Base-by-base conservation (phyloP, 2,329 filamentous ascomycete genomes). In the Ophiobolus disseminans region DNA sequence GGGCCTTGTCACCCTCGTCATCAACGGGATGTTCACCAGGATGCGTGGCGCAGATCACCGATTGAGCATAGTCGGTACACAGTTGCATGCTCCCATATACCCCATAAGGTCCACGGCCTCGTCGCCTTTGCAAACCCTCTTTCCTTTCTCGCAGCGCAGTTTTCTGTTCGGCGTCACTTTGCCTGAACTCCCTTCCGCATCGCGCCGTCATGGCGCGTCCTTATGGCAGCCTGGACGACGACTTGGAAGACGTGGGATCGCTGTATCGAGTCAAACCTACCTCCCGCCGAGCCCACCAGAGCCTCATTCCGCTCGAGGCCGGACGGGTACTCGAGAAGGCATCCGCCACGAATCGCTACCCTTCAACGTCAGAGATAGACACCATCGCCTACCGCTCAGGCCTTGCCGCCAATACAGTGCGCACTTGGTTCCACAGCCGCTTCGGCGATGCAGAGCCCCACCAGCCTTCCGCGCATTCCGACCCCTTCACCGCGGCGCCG, bases 31-130 rank as follows among this genome's bases (percentile, higher is more conserved):
- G 30, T 43, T 43, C 40, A 16, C 22, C 17, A 23, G 11, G 16
- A 38, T 23, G n/a, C n/a, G 34, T 38, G 42, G 34, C 42, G 42
- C 42, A 38, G 23, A 36, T 41, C 26, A 35, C 40, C n/a, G 31
- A 35, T 43, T 35, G 20, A 26, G 31, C 23, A n/a, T 30, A 44
- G 14, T 16, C 23, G 25, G 10, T 30, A 31, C 19, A 38, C 35
- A 45, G 41, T 38, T 45, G 42, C 34, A 38, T 35, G 23, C 34
- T 20, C 17, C 21, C 10, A 19, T 25, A 16, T 10, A 17, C 30
- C n/a, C n/a, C 42, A 38, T 45, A 45, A 45, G 42, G 32, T 23
- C 32, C 21, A 6, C 37, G 31, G 31, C 40, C 32, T 35, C 32
- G 32, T 38, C 8, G 13, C 19, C 35, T 39, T 38, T 22, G 17